These are phyloP conservation scores for Garcia nutans DNA, from an alignment of 345 rosid species.

Conservation along the genomic window DNA sequence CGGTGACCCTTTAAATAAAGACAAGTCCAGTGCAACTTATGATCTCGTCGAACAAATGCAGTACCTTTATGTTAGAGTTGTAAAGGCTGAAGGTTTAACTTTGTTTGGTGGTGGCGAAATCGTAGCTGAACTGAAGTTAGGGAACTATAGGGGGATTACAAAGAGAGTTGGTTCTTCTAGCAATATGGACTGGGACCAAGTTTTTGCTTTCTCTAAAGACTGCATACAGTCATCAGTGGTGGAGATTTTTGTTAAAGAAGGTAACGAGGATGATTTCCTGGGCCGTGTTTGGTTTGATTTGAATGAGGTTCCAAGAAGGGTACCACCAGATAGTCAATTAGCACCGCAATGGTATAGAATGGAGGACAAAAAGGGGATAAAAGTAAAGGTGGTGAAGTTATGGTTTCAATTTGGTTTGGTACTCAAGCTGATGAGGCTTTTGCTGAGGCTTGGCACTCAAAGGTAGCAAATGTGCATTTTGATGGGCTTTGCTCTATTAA, in stretches of 20 bases:
- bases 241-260: constrained; percentile 63
- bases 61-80: constrained; percentile 63
- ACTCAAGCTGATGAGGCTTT: constrained; percentile 80
- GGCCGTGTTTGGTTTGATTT: constrained; percentile 70
- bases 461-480: constrained; percentile 60
- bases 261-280: constrained; percentile 52
- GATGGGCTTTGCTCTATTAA: constrained; percentile 59
- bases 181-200: constrained; percentile 59
- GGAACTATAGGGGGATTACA: constrained; percentile 67
- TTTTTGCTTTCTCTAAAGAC: constrained; percentile 75
- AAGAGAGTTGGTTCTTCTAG: constrained; percentile 42
- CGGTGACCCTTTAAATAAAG: constrained; percentile 53
- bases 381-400: constrained; percentile 49
- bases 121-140: constrained; percentile 59
- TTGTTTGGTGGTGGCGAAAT: constrained; percentile 48
- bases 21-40: constrained; percentile 64
- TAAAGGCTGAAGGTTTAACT: constrained; percentile 47
- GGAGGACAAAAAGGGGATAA: constrained; percentile 55
- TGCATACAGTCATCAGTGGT: constrained; percentile 69
- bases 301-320: constrained; percentile 60
- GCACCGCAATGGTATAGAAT: constrained; percentile 75
- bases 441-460: constrained; percentile 73
- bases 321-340: constrained; percentile 71
- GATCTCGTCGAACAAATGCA: constrained; percentile 85
- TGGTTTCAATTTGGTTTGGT: constrained; percentile 77